Conservation (phyloP, 2,329 filamentous ascomycete genomes). For the Monilinia polystroma region DNA sequence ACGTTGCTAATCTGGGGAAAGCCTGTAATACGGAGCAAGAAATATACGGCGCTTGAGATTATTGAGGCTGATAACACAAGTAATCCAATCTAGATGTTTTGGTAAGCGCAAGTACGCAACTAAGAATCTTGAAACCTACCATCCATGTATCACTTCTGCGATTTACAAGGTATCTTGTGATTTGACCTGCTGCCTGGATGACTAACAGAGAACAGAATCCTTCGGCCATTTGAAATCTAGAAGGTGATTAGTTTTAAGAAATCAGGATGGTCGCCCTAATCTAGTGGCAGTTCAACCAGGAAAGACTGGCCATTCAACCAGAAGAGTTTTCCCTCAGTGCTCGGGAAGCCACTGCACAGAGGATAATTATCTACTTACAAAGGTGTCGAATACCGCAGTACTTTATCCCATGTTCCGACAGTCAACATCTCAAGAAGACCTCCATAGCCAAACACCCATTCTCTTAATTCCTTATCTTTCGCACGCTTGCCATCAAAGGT, state of each 20-base stretch:
- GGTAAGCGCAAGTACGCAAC: slow-evolving; percentile 25
- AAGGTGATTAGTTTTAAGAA: slow-evolving; percentile 9
- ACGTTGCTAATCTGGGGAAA: slow-evolving; percentile 92
- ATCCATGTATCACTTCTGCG: slow-evolving; percentile 94
- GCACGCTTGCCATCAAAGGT: slow-evolving; percentile 69
- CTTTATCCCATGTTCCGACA: slow-evolving; percentile 84
- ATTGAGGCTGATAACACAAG: slow-evolving; percentile 85
- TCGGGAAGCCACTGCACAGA: not conserved
- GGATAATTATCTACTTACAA: slow-evolving; percentile 44
- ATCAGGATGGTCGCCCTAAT: not conserved
- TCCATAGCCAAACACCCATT: slow-evolving; percentile 86
- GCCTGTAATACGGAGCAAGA: slow-evolving; percentile 89
- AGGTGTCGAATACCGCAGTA: slow-evolving; percentile 85
- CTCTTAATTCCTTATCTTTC: slow-evolving; percentile 64
- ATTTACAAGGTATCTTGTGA: slow-evolving; percentile 93
- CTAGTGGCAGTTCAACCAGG: not conserved
- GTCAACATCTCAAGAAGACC: slow-evolving; percentile 78
- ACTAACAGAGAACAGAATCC: slow-evolving; percentile 96
- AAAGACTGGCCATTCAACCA: too few species aligned
- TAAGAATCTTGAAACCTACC: slow-evolving; percentile 53
- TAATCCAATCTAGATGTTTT: slow-evolving; percentile 67
- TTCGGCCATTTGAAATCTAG: slow-evolving; percentile 80
- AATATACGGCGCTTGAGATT: slow-evolving; percentile 92
- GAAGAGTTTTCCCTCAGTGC: too few species aligned
- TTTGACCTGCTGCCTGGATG: slow-evolving; percentile 91